Evolutionary conservation across 495 filamentous ascomycete genomes (phyloP), one percentile per base, ranked within the genome.

Genomic region (Talaromyces nanjingensis): DNA sequence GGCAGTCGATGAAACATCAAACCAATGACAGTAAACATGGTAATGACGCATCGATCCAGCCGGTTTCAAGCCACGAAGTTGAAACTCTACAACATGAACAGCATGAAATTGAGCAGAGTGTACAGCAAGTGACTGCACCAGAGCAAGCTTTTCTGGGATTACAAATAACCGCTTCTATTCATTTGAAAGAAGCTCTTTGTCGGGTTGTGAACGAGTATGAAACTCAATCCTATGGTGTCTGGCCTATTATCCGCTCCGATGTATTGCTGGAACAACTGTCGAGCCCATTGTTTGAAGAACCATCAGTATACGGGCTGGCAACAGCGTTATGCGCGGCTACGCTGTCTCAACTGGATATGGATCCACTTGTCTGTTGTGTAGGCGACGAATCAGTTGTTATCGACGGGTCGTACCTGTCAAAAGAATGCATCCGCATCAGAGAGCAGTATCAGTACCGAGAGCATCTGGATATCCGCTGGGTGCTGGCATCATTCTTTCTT

Each of bases 261-360:
- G 59, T 20, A 5, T 64, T 74, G 4, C 11, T 72, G 2, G 12
- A 59, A 6, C 63, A 61, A 24, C 49, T 75, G 1, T 66, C 69
- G 11, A 52, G 24, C 29, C 45, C n/a, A 0, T n/a, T 62, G 6
- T 24, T 61, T 11, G 57, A 61, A 2, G 60, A 61, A 7, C 66
- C 62, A 12, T 57, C 65, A 11, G 56, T 65, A 9, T 70, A 69
- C 64, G 45, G 6, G 18, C 65, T 72, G 24, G 64, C 61, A 1
- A 68, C 68, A 27, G 73, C 73, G 3, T 67, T 75, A 31, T 75
- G 69, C 39, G 71, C 73, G 1, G 73, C 73, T 9, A 73, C 73
- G 6, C 74, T 75, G 69, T 70, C 73, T 12, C 73, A 75, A 57
- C 53, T 74, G 60, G 66, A 75, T 14, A 65, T 75, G 9, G 54